Evolutionary conservation across 768 basidiomycete genomes (phyloP).

Genomic region (Suillus decipiens): DNA sequence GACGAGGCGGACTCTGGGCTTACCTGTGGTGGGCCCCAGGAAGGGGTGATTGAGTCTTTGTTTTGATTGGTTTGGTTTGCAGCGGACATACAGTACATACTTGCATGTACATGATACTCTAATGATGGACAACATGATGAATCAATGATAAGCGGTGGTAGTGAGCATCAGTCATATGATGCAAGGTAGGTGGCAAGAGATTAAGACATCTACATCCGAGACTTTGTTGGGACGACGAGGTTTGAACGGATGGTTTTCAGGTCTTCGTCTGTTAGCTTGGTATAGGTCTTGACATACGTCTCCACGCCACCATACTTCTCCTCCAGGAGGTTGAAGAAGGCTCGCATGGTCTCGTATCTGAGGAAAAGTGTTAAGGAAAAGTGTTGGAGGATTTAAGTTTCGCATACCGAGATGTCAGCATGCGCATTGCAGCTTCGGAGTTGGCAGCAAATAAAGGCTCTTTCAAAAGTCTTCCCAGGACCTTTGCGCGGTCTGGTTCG

Average conservation of each 20-base stretch:
- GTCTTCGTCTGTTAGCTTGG: constrained; percentile 65
- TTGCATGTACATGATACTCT: constrained; percentile 6
- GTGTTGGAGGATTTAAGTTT: not conserved
- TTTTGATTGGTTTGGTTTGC: not conserved
- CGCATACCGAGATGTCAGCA: constrained; percentile 75
- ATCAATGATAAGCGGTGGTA: not conserved
- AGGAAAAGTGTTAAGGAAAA: not conserved
- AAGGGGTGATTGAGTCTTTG: constrained; percentile 14
- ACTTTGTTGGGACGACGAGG: constrained; percentile 42
- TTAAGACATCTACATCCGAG: constrained; percentile 27
- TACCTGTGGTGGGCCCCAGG: constrained; percentile 38
- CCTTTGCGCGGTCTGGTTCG: constrained; percentile 72
- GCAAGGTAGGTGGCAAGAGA: not conserved
- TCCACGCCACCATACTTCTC: constrained; percentile 71
- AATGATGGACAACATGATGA: not conserved
- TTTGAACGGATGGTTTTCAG: constrained; percentile 59
- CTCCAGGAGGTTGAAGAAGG: constrained; percentile 61
- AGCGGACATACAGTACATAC: constrained; percentile 1
- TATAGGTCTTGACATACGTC: constrained; percentile 55
- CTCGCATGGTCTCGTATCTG: constrained; percentile 77
- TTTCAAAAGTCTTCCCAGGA: constrained; percentile 66
- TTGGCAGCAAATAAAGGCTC: constrained; percentile 76
- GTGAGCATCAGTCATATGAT: not conserved
- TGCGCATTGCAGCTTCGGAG: constrained; percentile 75
- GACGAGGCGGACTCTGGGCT: constrained; percentile 43